Base-by-base conservation (phyloP, 116 monocot genomes). In the Dioscorea cayenensis region DNA sequence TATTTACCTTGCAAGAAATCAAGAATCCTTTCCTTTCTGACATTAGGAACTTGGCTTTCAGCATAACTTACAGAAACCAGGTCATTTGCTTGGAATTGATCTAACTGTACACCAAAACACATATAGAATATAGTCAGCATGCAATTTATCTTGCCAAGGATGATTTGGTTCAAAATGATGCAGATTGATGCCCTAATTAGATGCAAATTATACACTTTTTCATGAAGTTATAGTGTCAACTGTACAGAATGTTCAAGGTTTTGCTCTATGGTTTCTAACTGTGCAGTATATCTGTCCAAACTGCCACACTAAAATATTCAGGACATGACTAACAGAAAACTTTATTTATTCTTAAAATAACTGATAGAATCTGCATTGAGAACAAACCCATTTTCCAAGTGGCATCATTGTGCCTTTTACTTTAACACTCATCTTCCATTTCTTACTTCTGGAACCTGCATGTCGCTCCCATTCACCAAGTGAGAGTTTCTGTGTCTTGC, bases 391-490 rank as follows among this genome's bases (percentile, higher is more conserved):
- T 83, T 80, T 81, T 36, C 78, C 82, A 52, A 90, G 76, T 25
- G 84, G 76, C 48, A 77, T 59, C 80, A 76, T 72, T 51, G 82
- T 81, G 76, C 80, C 77, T 66, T 90, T 90, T 71, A 84, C 78
- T 79, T 82, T 90, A 64, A 90, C 80, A 62, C 79, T 87, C 63
- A 70, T 79, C 74, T 75, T 90, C 90, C 90, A 90, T 29, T 84
- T 82, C 78, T 87, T 90, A 60, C 72, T 81, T 83, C 68, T 87
- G 61, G 80, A 87, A 69, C 90, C 90, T 28, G 82, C 74, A 74
- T 90, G 90, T n/a, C 80, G 66, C 76, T 90, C 90, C 90, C 90
- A 90, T 76, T 90, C 90, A 62, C 38, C 72, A 71, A 78, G 76
- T 52, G 78, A 75, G 65, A 79, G 70, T 49, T 72, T 79, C 69